These are phyloP conservation scores for Coemansia sp. DNA, from an alignment of 192 early-diverging fungal species.

Conservation along the genomic window DNA sequence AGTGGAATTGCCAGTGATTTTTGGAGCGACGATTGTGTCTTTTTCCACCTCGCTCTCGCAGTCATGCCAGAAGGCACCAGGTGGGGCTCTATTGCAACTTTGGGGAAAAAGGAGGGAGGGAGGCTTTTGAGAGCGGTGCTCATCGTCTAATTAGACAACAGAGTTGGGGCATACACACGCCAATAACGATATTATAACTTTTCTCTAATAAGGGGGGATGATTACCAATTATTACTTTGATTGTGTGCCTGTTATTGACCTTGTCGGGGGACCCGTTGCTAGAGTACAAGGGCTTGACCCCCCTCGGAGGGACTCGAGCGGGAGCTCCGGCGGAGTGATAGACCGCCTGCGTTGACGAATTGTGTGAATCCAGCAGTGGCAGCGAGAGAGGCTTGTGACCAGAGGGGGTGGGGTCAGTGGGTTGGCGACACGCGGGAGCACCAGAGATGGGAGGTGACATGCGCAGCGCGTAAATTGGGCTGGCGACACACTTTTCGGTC, in stretches of 20 bases:
- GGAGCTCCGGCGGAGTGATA: not conserved
- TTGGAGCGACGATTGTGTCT: not conserved
- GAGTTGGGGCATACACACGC: not conserved
- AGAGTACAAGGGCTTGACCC: not conserved
- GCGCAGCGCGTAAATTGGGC: slow-evolving; percentile 7
- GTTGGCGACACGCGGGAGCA: not conserved
- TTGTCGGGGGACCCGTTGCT: not conserved
- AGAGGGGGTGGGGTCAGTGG: not conserved
- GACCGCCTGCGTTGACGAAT: not conserved
- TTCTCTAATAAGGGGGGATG: not conserved
- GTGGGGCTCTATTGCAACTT: not conserved
- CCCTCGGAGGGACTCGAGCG: not conserved
- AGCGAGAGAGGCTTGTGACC: not conserved
- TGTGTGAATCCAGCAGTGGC: not conserved
- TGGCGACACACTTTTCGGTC: not conserved
- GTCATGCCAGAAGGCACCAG: not conserved
- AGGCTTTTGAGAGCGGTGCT: not conserved
- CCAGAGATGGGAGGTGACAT: not conserved
- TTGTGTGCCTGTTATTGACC: not conserved
- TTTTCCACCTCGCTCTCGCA: slow-evolving; percentile 1
- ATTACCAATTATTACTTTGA: not conserved
- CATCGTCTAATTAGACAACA: not conserved
- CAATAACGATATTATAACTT: not conserved
- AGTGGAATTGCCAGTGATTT: slow-evolving; percentile 5
- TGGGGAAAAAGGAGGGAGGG: not conserved